These are phyloP conservation scores for Leavenworthia alabamica DNA, from an alignment of 345 rosid genomes.

Conservation along the genomic window DNA sequence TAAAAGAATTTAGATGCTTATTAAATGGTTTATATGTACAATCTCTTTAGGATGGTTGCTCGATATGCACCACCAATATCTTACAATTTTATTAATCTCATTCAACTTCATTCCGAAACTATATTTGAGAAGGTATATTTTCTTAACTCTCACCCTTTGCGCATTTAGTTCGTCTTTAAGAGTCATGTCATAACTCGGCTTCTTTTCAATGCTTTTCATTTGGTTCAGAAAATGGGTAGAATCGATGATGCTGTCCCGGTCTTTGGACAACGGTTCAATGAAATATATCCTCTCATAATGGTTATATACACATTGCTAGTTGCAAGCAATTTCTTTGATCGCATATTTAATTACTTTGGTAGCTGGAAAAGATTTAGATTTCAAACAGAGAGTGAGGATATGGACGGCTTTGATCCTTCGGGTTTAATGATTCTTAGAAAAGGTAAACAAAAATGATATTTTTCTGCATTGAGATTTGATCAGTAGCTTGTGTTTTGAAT, in stretches of 20 bases:
- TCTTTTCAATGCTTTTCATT: not conserved
- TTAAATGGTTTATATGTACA: constrained; percentile 4
- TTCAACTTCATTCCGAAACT: constrained; percentile 55
- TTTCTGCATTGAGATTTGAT: not conserved
- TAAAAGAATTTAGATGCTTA: not conserved
- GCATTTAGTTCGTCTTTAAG: not conserved
- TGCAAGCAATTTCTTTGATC: constrained; percentile 89
- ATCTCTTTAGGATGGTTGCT: constrained; percentile 83
- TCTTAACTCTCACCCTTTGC: not conserved
- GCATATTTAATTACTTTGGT: constrained; percentile 80
- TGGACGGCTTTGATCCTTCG: constrained; percentile 91
- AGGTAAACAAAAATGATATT: constrained; percentile 34
- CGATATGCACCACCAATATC: constrained; percentile 97
- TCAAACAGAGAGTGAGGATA: constrained; percentile 78
- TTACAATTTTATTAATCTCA: constrained; percentile 93
- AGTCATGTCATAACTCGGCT: constrained; percentile 1
- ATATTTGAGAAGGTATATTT: constrained; percentile 79
- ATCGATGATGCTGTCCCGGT: constrained; percentile 80
- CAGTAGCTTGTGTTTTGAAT: not conserved
- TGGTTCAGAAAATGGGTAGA: constrained; percentile 82
- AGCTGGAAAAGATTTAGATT: constrained; percentile 86
- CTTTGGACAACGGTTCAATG: constrained; percentile 79
- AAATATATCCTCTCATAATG: constrained; percentile 95
- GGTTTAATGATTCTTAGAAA: constrained; percentile 84
- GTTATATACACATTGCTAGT: constrained; percentile 86